These are phyloP conservation scores for Phoma sp. DNA, from an alignment of 2,329 filamentous ascomycete genomes.

Conservation along the genomic window DNA sequence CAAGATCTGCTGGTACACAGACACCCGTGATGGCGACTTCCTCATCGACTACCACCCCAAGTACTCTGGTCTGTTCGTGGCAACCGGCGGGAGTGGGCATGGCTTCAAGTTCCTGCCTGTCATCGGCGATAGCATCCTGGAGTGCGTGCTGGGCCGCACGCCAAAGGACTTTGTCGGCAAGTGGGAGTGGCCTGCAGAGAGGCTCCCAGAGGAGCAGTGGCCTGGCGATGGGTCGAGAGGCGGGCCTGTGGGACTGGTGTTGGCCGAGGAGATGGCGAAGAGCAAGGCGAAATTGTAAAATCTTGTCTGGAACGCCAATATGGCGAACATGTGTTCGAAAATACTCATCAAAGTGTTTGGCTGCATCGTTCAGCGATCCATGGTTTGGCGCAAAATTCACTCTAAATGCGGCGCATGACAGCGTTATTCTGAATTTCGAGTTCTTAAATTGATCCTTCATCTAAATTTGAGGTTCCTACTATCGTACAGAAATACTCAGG, in stretches of 20 bases:
- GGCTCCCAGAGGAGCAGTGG: constrained; percentile 46
- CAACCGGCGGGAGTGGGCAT: constrained; percentile 67
- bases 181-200: constrained; percentile 61
- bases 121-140: constrained; percentile 61
- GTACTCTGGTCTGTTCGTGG: constrained; percentile 61
- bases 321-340: neutral
- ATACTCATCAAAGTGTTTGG: neutral
- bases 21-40: constrained; percentile 62
- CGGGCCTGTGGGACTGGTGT: constrained; percentile 46
- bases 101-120: constrained; percentile 68
- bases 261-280: constrained; percentile 51
- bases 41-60: constrained; percentile 60
- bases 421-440: neutral
- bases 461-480: constrained; percentile 1
- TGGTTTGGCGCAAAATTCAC: neutral
- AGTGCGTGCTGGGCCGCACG: constrained; percentile 54
- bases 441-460: neutral
- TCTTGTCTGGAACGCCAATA: neutral
- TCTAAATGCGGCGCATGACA: constrained; percentile 1
- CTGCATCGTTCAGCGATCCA: constrained; percentile 6
- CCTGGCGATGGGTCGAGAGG: constrained; percentile 47
- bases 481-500: neutral
- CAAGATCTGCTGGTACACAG: constrained; percentile 63
- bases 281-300: constrained; percentile 33
- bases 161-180: constrained; percentile 63